Evolutionary conservation across 495 filamentous ascomycete genomes (phyloP).

Genomic region (Cercophora samala): DNA sequence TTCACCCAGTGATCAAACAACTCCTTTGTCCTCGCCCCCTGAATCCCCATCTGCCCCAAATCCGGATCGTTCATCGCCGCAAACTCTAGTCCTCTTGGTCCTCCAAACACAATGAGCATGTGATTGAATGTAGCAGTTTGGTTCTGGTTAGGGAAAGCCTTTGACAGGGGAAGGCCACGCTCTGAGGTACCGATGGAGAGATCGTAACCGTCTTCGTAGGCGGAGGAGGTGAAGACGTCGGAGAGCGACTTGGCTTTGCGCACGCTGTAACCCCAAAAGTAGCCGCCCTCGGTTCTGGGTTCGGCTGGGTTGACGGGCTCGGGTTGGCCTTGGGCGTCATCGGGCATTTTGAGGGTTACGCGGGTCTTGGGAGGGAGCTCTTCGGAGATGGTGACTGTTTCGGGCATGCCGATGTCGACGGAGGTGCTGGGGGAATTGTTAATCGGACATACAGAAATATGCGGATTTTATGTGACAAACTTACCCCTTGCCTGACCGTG

Average conservation of each 20-base stretch:
- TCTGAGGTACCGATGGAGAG: conserved; percentile 72
- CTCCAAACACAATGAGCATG: conserved; percentile 68
- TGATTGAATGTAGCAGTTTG: conserved; percentile 56
- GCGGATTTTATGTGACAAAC: background rate
- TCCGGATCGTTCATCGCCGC: conserved; percentile 63
- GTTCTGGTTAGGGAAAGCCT: conserved; percentile 42
- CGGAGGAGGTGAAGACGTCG: conserved; percentile 61
- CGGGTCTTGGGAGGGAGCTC: conserved; percentile 58
- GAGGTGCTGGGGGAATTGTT: conserved; percentile 40
- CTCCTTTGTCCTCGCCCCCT: conserved; percentile 53
- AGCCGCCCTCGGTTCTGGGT: conserved; percentile 64
- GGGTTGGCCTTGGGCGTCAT: conserved; percentile 37
- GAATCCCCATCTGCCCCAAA: conserved; percentile 53
- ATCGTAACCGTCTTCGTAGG: conserved; percentile 63
- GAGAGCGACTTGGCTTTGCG: conserved; percentile 58
- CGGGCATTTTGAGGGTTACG: conserved; percentile 62
- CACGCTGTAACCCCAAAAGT: conserved; percentile 73
- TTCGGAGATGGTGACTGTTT: conserved; percentile 50
- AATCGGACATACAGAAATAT: background rate
- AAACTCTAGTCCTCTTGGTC: conserved; percentile 66
- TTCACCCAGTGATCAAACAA: conserved; percentile 79
- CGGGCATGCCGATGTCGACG: conserved; percentile 58
- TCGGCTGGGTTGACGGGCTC: conserved; percentile 56
- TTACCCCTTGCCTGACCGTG: conserved; percentile 39
- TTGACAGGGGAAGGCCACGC: conserved; percentile 56